Base-by-base conservation (phyloP, 768 basidiomycete species). In the Tricholoma furcatifolium region DNA sequence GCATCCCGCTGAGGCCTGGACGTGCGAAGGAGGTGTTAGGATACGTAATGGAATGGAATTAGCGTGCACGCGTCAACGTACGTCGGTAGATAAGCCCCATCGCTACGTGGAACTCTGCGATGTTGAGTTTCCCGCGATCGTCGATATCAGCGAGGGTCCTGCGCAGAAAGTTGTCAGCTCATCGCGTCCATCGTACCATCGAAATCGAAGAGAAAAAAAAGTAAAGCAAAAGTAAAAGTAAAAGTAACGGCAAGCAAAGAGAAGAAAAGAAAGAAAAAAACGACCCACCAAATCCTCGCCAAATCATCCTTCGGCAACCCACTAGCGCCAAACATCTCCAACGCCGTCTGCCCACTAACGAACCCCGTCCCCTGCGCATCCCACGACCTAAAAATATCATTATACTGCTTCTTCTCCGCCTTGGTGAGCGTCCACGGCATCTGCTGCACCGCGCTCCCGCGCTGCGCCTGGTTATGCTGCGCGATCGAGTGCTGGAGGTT, bases 41-140 rank as follows among this genome's bases (percentile, higher is more conserved):
- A 43, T 12, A 7, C 6, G 15, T 18, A 12, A 4, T 7, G 21
- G 23, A 11, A 9, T 1, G 20, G 2, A 3, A 4, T 17, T 10
- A 3, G n/a, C 10, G 14, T 27, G 27, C 27, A 27, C 27, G n/a
- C n/a, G 36, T 4, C 24, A 23, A 82, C 91, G 61, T 73, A 98
- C 96, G 81, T 65, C 97, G 86, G 71, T 94, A 98, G 63, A 99
- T 98, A 50, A 98, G 75, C 47, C 91, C 93, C 96, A 99, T 99
- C 0, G 97, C 97, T 53, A 98, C 91, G 66, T 98, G 93, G 67
- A 99, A 99, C 67, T 98, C 97, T 12, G 91, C 88, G 23, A 96
- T 75, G 60, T 97, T 98, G 43, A 98, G 82, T 69, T 94, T 97
- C 20, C 97, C 97, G 20, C 93, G 86, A 70, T 98, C 93, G 55